Conservation (phyloP, 805 yeast genomes). For the Dipodascus geniculatus region DNA sequence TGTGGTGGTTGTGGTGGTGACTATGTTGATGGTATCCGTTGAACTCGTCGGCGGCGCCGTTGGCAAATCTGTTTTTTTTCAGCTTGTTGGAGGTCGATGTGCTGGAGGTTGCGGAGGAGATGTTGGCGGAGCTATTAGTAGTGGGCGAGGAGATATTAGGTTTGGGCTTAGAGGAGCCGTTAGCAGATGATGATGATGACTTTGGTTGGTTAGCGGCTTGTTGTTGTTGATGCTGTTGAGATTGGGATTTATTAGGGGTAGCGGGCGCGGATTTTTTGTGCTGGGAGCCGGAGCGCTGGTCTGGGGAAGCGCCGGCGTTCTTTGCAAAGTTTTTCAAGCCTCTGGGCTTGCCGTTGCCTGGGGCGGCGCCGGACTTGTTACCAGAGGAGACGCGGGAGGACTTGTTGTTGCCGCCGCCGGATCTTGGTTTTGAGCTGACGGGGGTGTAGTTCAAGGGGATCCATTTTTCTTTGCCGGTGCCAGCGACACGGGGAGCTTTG, state of each 20-base stretch:
- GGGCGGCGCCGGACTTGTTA: conserved; percentile 5
- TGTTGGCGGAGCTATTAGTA: neutral
- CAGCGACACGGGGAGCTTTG: conserved; percentile 11
- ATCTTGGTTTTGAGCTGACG: conserved; percentile 29
- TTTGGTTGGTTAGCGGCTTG: neutral
- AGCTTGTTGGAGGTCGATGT: neutral
- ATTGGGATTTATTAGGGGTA: neutral
- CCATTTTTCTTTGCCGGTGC: conserved; percentile 54
- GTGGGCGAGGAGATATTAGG: conserved; percentile 4
- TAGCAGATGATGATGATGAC: conserved; percentile 2
- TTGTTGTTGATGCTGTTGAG: conserved; percentile 2
- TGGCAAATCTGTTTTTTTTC: neutral
- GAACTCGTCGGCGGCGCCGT: neutral
- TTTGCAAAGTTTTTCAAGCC: neutral
- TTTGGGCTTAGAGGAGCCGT: conserved; percentile 9
- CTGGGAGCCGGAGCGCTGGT: conserved; percentile 7
- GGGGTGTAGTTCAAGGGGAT: conserved; percentile 54
- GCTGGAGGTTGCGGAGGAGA: too few species aligned
- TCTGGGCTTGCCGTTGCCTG: neutral
- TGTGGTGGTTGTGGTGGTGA: conserved; percentile 1
- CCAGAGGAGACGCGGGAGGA: neutral
- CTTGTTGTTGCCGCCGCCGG: conserved; percentile 1
- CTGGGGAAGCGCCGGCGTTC: neutral
- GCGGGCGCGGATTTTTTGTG: conserved; percentile 7
- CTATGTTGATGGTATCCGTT: neutral